phyloP scores from a whole-genome alignment of 177 flowering plant species.

The Telopea speciosissima region DNA sequence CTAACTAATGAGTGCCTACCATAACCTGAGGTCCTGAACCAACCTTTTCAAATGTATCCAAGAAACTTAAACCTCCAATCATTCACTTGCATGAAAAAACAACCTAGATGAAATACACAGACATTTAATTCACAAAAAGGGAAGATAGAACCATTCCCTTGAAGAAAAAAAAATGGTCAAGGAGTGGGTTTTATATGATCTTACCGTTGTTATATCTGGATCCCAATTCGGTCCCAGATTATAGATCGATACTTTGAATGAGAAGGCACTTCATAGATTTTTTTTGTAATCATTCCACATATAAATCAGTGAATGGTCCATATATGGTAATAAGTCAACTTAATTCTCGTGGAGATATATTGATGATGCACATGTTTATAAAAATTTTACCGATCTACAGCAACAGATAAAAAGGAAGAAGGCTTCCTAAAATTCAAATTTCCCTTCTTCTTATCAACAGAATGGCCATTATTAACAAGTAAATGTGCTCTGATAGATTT shows the following conservation, averaged over 20 bases:
- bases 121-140: not conserved
- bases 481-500: not conserved
- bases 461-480: not conserved
- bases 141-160: not conserved
- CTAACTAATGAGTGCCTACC: no score
- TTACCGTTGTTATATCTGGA: no score
- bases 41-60: not conserved
- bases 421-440: not conserved
- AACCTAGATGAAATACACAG: not conserved
- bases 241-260: no score
- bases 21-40: not conserved
- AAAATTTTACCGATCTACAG: no score
- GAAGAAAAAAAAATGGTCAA: not conserved
- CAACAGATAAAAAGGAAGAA: no score
- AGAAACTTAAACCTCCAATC: not conserved
- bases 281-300: no score
- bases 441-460: no score
- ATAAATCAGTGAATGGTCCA: no score
- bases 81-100: not conserved
- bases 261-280: no score
- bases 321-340: not conserved
- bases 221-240: no score
- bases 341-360: not conserved
- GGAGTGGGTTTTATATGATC: no score
- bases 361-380: not conserved